Base-by-base conservation (phyloP, 2,329 filamentous ascomycete species). In the Colletotrichum agaves region DNA sequence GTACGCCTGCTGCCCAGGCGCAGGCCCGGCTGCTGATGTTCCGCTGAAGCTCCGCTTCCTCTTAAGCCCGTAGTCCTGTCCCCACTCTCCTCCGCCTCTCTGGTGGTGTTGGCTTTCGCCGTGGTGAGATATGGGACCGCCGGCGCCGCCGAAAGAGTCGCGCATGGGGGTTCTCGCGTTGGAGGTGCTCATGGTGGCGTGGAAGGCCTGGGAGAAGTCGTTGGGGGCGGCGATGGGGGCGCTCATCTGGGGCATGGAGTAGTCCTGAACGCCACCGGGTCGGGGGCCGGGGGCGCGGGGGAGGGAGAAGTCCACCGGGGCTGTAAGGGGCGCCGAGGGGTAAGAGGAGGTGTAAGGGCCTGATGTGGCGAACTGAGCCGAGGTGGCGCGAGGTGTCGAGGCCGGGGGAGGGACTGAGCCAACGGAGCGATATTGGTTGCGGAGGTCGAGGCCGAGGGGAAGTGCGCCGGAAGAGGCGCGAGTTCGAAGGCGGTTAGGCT, bases 161-260 rank as follows among this genome's bases (percentile, higher is more conserved):
- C 82, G 77, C 75, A 84, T 82, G 10, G 83, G 80, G 4, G 82
- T 83, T 68, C 81, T 76, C 17, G 79, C 77, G 61, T 72, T 76
- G 4, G 75, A 61, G 31, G 64, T 52, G 15, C 12, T 71, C 74
- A 83, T 76, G 72, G 75, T 80, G 6, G 79, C 79, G 43, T 84
- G 81, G 66, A 85, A 80, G 5, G 82, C 81, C 64, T 83, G 82
- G 2, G 80, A 79, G 70, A 87, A 88, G 61, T 88, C 86, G 59
- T 81, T 82, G 0, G 85, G 78, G 3, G 85, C 82, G 3, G 82
- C 81, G 63, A 87, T 85, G 1, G 85, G 85, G 2, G 85, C 84
- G 72, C 83, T 86, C 78, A 88, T 79, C 72, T 87, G 85, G 3
- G 85, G 80, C 73, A 85, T 83, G 12, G 81, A 81, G 73, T 86